Conservation (phyloP, 345 rosid genomes). For the Carallia pectinifolia region DNA sequence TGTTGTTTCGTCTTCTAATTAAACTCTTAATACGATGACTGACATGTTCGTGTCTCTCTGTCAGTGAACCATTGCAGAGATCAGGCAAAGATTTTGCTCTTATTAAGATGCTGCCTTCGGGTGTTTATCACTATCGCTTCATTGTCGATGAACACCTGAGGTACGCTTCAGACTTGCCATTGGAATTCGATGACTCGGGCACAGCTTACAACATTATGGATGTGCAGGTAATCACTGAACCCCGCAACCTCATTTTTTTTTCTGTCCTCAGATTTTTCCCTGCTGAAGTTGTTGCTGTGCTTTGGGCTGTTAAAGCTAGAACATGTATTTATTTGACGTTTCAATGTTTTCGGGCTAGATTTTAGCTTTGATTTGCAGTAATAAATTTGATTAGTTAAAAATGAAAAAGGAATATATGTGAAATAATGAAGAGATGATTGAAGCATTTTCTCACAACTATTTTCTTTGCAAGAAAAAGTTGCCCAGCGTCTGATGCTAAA, state of each 20-base stretch:
- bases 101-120: constrained; percentile 50
- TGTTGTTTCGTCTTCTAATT: background rate
- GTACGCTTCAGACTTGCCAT: constrained; percentile 48
- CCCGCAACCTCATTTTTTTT: background rate
- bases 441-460: too few relatives aligned
- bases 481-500: too few relatives aligned
- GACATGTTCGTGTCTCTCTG: constrained; percentile 1
- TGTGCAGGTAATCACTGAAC: constrained; percentile 39
- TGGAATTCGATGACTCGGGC: constrained; percentile 40
- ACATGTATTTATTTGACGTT: too few relatives aligned
- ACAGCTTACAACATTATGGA: constrained; percentile 54
- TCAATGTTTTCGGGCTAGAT: too few relatives aligned
- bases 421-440: too few relatives aligned
- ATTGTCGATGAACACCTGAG: constrained; percentile 46
- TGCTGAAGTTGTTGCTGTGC: constrained; percentile 1
- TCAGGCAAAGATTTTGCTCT: constrained; percentile 48
- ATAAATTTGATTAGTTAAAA: too few relatives aligned
- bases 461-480: too few relatives aligned
- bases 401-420: too few relatives aligned
- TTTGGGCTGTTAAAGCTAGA: too few relatives aligned
- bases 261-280: too few relatives aligned
- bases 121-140: constrained; percentile 57
- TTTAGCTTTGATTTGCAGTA: background rate
- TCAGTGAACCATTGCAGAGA: constrained; percentile 47
- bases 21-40: background rate